Base-by-base conservation (phyloP, 495 filamentous ascomycete genomes). In the Melanomma pulvis-pyrius region DNA sequence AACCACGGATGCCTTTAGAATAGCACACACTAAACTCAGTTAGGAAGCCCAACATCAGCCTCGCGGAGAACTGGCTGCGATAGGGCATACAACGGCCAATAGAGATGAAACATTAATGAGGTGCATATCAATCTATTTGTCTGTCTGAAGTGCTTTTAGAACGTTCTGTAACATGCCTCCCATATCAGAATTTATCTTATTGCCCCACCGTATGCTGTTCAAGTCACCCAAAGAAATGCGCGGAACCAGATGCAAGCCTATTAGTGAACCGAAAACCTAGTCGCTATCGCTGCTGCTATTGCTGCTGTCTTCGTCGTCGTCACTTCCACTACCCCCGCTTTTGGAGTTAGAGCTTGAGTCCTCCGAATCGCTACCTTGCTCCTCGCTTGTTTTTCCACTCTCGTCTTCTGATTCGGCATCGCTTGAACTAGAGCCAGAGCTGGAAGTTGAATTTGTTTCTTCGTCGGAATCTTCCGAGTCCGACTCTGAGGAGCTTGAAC, bases 401-500 rank as follows among this genome's bases (percentile, higher is more conserved):
- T 36, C 13, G 6, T 36, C 32, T 36, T 36, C 32, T 36, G 32
- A 36, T 6, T 36, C 39, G n/a, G 8, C 28, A n/a, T 48, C 29
- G 26, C 56, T 60, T 1, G 53, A 39, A 19, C 26, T 28, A 63
- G 39, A 51, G n/a, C 46, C 51, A 28, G 59, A 63, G n/a, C 34
- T 21, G 15, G 56, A 54, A 11, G 32, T 36, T 36, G 32, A 6
- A 3, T 44, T 12, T 44, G 39, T 11, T 44, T 69, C 54, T 17
- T 36, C 25, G 2, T 24, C 50, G 21, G 22, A 29, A 1, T 24
- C 26, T 41, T 65, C 61, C 0, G 66, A 69, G 2, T 50, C 52
- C 12, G 49, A 50, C 6, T 64, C 61, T 21, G 44, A 30, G 28
- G 67, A 65, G 52, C 52, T 69, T 26, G 44, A 32, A 32, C 48